A percentile compares a stretch with the other conserved stretches of the same genome.
phyloP scores from a whole-genome alignment of 768 basidiomycete species.

The Naematelia aurantialba region DNA sequence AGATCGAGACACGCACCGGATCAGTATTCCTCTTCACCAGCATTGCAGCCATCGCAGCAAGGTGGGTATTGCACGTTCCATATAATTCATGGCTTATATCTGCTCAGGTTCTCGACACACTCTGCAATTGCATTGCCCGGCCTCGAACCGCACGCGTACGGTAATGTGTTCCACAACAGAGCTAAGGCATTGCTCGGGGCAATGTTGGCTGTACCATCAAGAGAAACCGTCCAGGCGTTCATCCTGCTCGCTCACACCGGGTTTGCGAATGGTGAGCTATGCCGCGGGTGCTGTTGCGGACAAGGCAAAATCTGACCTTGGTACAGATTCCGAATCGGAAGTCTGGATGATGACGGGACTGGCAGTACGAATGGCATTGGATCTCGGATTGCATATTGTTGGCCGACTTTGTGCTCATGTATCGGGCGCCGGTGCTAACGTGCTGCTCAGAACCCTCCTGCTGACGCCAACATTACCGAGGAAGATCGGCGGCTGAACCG shows the following conservation, averaged over 20 bases:
- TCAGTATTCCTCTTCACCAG: constrained; percentile 24
- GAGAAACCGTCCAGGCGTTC: constrained; percentile 24
- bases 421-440: too few species aligned
- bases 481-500: constrained; percentile 21
- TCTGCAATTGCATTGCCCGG: constrained; percentile 19
- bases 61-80: constrained; percentile 18
- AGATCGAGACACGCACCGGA: constrained; percentile 22
- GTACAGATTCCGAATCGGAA: constrained; percentile 30
- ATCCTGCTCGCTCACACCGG: constrained; percentile 21
- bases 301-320: too few species aligned
- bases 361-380: constrained; percentile 34
- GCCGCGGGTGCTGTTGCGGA: neutral
- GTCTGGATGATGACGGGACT: constrained; percentile 33
- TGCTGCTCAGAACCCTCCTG: constrained; percentile 16
- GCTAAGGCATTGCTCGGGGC: constrained; percentile 34
- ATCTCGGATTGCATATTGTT: constrained; percentile 37
- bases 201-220: constrained; percentile 30
- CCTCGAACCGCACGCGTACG: constrained; percentile 21
- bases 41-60: constrained; percentile 32
- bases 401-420: too few species aligned
- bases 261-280: constrained; percentile 30
- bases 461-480: constrained; percentile 13
- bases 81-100: neutral
- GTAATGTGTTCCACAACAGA: constrained; percentile 26
- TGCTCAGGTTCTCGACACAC: constrained; percentile 30